phyloP scores from a whole-genome alignment of 2,329 filamentous ascomycete species.

The Nigrospora sphaerica region DNA sequence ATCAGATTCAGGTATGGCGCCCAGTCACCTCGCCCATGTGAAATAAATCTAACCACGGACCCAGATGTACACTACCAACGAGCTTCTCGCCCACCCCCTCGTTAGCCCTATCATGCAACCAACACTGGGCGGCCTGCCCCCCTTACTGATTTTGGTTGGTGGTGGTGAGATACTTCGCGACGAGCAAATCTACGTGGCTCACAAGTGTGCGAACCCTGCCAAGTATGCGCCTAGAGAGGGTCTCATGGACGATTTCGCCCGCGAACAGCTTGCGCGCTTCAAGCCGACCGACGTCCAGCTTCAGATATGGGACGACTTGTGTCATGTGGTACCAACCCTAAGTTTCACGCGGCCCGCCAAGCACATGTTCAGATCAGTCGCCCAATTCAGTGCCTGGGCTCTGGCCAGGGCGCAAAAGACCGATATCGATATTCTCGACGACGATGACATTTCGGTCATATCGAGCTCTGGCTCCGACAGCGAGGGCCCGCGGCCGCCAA shows the following conservation, averaged over 20 bases:
- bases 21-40: background rate
- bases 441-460: slow-evolving; percentile 70
- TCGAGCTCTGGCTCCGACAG: slow-evolving; percentile 48
- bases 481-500: background rate
- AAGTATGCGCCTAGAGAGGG: slow-evolving; percentile 65
- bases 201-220: slow-evolving; percentile 82
- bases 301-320: slow-evolving; percentile 93
- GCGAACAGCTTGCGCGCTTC: slow-evolving; percentile 55
- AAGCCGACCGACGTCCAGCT: slow-evolving; percentile 86
- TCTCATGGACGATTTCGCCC: slow-evolving; percentile 56
- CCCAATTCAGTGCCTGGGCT: slow-evolving; percentile 91
- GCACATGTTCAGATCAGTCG: slow-evolving; percentile 87
- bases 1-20: slow-evolving; percentile 76
- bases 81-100: slow-evolving; percentile 76
- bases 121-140: slow-evolving; percentile 82
- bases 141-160: slow-evolving; percentile 77
- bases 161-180: slow-evolving; percentile 86
- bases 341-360: slow-evolving; percentile 95
- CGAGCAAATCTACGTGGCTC: slow-evolving; percentile 90
- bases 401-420: slow-evolving; percentile 74
- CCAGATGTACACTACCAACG: slow-evolving; percentile 71
- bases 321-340: slow-evolving; percentile 86
- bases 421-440: slow-evolving; percentile 73
- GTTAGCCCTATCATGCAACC: slow-evolving; percentile 87
- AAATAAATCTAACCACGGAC: background rate